Conservation (phyloP, 441 rosid genomes). For the Macaranga tanarius region DNA sequence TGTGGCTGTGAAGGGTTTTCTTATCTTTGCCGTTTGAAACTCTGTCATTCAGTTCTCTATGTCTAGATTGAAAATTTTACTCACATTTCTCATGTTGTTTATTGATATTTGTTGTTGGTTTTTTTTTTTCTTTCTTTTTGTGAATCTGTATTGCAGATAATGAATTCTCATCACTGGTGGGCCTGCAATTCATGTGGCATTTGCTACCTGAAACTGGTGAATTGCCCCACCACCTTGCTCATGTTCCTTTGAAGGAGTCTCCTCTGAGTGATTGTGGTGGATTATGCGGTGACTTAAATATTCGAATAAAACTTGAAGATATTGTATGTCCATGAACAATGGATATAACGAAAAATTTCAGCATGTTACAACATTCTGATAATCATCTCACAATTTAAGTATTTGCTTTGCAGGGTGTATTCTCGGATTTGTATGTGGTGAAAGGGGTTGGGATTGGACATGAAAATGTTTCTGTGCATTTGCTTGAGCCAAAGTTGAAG, state of each 20-base stretch:
- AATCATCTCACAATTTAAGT: constrained; percentile 23
- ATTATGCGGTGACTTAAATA: constrained; percentile 80
- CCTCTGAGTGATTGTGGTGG: constrained; percentile 95
- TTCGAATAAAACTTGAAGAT: constrained; percentile 85
- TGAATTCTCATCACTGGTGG: constrained; percentile 89
- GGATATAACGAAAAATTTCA: constrained; percentile 20
- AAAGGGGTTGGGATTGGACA: constrained; percentile 86
- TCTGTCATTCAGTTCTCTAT: not conserved
- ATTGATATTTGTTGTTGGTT: not conserved
- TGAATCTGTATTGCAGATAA: constrained; percentile 58
- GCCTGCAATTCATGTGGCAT: constrained; percentile 91
- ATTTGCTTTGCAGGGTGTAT: constrained; percentile 66
- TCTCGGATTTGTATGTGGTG: constrained; percentile 83
- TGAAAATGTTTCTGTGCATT: constrained; percentile 82
- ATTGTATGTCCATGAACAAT: constrained; percentile 46
- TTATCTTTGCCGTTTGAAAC: not conserved
- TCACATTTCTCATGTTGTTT: constrained; percentile 1
- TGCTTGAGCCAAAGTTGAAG: constrained; percentile 67
- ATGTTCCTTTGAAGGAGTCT: constrained; percentile 93
- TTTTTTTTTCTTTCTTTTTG: constrained; percentile 20
- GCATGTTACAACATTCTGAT: constrained; percentile 6
- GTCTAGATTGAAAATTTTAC: not conserved
- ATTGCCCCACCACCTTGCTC: constrained; percentile 74
- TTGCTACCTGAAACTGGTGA: constrained; percentile 57
- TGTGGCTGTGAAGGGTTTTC: not conserved